Evolutionary conservation across 108 stramenopile species (phyloP).

Genomic region (Cyclotella baltica): DNA sequence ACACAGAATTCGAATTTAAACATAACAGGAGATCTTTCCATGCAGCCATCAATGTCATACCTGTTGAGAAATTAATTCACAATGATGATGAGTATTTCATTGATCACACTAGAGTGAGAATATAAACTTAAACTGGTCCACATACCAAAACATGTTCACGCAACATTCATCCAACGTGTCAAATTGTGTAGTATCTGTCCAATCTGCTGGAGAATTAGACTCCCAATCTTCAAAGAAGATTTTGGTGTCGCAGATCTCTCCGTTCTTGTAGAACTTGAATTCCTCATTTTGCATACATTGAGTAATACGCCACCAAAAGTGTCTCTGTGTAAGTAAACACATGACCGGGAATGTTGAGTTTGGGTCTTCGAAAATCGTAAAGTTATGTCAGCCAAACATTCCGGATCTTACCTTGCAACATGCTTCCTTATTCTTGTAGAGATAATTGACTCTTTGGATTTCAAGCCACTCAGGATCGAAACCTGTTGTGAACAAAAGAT

Average conservation of each 20-base stretch:
- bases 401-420: constrained; percentile 39
- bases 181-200: constrained; percentile 51
- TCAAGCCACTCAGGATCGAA: constrained; percentile 50
- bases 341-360: too few species aligned
- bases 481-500: too few species aligned
- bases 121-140: too few species aligned
- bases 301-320: constrained; percentile 57
- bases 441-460: constrained; percentile 41
- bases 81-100: too few species aligned
- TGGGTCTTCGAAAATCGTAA: too few species aligned
- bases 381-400: too few species aligned
- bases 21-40: constrained; percentile 41
- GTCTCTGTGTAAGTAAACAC: constrained; percentile 11
- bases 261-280: constrained; percentile 44
- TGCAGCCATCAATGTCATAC: constrained; percentile 43
- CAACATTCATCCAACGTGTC: constrained; percentile 48
- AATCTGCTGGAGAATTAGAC: constrained; percentile 42
- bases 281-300: constrained; percentile 59
- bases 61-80: too few species aligned
- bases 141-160: constrained; percentile 44
- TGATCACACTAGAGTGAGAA: too few species aligned
- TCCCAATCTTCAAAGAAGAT: constrained; percentile 56
- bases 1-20: constrained; percentile 57
- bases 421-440: constrained; percentile 50
- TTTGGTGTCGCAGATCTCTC: constrained; percentile 52